Conservation (phyloP, 1,284 basidiomycete species). For the Phylloboletellus chloephorus region DNA sequence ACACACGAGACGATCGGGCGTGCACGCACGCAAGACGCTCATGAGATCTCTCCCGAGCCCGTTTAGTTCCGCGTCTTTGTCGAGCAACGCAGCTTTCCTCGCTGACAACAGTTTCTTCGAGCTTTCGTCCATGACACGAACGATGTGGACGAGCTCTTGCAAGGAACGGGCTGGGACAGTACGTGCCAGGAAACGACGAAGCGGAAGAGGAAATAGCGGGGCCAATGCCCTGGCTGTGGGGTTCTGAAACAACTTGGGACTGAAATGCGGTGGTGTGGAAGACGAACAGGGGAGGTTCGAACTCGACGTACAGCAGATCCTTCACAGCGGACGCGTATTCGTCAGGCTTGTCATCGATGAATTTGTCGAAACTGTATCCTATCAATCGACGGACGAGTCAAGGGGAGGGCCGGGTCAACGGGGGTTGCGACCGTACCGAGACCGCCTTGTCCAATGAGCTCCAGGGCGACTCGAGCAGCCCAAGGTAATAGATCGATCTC, state of each 20-base stretch:
- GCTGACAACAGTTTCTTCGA: constrained; percentile 36
- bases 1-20: not conserved
- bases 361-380: constrained; percentile 35
- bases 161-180: constrained; percentile 35
- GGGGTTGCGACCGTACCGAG: constrained; percentile 29
- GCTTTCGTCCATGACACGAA: constrained; percentile 42
- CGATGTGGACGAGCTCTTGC: constrained; percentile 40
- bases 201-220: constrained; percentile 34
- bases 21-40: constrained; percentile 4
- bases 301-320: constrained; percentile 36
- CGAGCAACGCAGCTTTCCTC: constrained; percentile 30
- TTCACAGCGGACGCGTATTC: constrained; percentile 29
- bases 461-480: constrained; percentile 43
- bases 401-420: constrained; percentile 10
- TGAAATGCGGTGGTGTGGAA: constrained; percentile 25
- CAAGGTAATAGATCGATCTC: constrained; percentile 44
- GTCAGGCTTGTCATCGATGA: constrained; percentile 35
- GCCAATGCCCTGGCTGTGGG: constrained; percentile 31
- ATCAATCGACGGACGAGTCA: constrained; percentile 42
- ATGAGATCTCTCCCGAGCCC: constrained; percentile 1
- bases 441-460: constrained; percentile 42
- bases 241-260: constrained; percentile 35
- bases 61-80: constrained; percentile 27
- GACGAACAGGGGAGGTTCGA: constrained; percentile 16
- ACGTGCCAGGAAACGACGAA: constrained; percentile 40